Percentiles rank a stretch among this genome's conserved stretches.
Conservation (phyloP, 1,284 basidiomycete genomes). For the Rhodotorula sp. region DNA sequence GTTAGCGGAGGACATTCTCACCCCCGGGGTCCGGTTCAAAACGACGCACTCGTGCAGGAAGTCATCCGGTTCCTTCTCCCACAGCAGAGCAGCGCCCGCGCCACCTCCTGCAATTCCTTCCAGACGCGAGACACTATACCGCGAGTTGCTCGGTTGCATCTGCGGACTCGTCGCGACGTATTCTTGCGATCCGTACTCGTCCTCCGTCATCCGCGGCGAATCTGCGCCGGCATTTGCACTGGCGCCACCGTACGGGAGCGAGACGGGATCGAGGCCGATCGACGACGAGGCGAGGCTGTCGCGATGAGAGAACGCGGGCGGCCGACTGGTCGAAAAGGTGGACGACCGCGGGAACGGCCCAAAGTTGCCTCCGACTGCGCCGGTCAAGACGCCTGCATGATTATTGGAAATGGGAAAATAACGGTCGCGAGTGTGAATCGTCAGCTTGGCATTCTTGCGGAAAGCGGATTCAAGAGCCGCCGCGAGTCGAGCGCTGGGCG, state of each 20-base stretch:
- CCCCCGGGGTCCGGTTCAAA: background rate
- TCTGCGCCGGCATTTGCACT: background rate
- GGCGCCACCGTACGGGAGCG: constrained; percentile 7
- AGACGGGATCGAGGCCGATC: constrained; percentile 29
- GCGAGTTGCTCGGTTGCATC: constrained; percentile 14
- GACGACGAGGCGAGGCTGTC: constrained; percentile 37
- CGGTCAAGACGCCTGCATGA: constrained; percentile 30
- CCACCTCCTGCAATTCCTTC: constrained; percentile 25
- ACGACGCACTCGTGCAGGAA: constrained; percentile 33
- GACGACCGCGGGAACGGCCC: constrained; percentile 37
- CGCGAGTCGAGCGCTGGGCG: background rate
- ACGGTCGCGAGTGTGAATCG: too few species aligned
- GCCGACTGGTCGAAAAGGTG: constrained; percentile 24
- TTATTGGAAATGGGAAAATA: background rate
- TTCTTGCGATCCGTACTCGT: constrained; percentile 7
- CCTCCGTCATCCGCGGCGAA: constrained; percentile 21
- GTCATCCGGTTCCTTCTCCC: constrained; percentile 43
- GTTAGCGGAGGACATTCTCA: too few species aligned
- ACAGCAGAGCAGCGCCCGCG: constrained; percentile 32
- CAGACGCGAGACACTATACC: constrained; percentile 23
- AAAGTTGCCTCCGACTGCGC: constrained; percentile 34
- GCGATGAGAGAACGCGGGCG: constrained; percentile 26
- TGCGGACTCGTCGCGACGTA: constrained; percentile 5
- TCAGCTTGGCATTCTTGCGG: background rate
- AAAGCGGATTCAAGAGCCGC: background rate